Evolutionary conservation across 805 yeast species (phyloP), one percentile per base, ranked within the genome.

Genomic region (Yarrowia sp.): DNA sequence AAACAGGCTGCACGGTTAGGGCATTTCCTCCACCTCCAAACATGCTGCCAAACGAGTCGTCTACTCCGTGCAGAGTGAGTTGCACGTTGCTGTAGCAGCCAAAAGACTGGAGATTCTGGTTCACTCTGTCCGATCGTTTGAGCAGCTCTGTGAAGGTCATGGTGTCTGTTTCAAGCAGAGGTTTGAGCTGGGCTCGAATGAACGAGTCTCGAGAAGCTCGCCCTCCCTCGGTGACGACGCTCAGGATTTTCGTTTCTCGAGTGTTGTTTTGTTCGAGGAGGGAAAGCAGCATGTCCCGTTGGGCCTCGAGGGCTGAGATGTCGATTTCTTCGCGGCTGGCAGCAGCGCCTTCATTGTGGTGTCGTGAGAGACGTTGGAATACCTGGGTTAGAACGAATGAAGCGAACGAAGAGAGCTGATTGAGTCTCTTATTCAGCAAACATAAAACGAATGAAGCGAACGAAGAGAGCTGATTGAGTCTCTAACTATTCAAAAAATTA

Each of bases 201-300:
- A 58, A 58, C n/a, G 63, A 28, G 41, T 58, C 63, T 5, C 63
- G 51, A 1, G 63, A 30, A 6, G 49, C 51, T 9, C 32, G 19
- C 4, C 63, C 63, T 14, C 63, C 63, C n/a, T 58, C 51, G 10
- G 63, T 58, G 4, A 28, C 32, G 0, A 58, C 51, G 21, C 32
- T 22, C n/a, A 58, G 40, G 5, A 58, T 41, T 17, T 28, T 41
- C 7, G 51, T 43, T 32, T 28, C 41, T 16, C 63, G 63, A 19
- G 63, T 21, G 12, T 43, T 43, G 32, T 58, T 58, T 21, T 58
- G 63, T 16, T 58, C 63, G 9, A 58, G 24, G 2, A 58, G 51
- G 12, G 51, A 41, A 32, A 58, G 12, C 11, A 58, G 51, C 5
- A 41, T 10, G 12, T 38, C 16, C 19, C 51, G 36, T 22, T 58